phyloP scores from a whole-genome alignment of 2,329 filamentous ascomycete species.

The Madurella mycetomatis region DNA sequence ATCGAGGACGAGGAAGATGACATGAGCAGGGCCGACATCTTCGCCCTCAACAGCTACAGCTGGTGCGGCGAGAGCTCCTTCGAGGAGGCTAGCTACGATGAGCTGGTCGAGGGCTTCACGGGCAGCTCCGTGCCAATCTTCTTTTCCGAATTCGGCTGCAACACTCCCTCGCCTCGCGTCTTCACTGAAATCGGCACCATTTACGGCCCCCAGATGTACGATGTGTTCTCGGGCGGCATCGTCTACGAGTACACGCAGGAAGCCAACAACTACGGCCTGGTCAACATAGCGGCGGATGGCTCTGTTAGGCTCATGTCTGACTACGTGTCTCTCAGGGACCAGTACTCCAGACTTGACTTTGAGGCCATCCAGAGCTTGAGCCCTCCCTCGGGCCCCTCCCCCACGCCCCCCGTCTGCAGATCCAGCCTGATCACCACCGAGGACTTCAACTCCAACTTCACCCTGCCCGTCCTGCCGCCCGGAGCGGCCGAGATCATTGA shows the following conservation, averaged over 20 bases:
- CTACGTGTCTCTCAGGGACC: conserved; percentile 68
- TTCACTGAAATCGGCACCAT: conserved; percentile 73
- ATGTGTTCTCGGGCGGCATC: conserved; percentile 67
- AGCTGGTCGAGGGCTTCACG: conserved; percentile 59
- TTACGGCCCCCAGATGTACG: conserved; percentile 66
- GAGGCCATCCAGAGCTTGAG: conserved; percentile 60
- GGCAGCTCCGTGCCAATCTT: conserved; percentile 68
- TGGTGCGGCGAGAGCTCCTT: conserved; percentile 58
- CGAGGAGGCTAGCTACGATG: conserved; percentile 50
- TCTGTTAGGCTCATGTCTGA: conserved; percentile 57
- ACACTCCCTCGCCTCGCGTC: conserved; percentile 62
- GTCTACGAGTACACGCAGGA: conserved; percentile 81
- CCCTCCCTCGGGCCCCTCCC: conserved; percentile 47
- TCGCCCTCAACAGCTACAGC: conserved; percentile 73
- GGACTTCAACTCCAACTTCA: conserved; percentile 75
- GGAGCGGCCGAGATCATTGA: conserved; percentile 70
- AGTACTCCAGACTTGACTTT: conserved; percentile 73
- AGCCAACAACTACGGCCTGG: conserved; percentile 60
- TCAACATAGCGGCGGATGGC: conserved; percentile 55
- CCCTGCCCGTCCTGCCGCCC: conserved; percentile 63
- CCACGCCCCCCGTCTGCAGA: conserved; percentile 58
- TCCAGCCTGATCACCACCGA: conserved; percentile 60
- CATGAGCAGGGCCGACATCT: conserved; percentile 65
- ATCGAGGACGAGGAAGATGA: conserved; percentile 50
- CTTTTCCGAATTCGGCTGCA: conserved; percentile 81